These are phyloP conservation scores for Sindora glabra DNA, from an alignment of 306 rosid species.

Conservation along the genomic window DNA sequence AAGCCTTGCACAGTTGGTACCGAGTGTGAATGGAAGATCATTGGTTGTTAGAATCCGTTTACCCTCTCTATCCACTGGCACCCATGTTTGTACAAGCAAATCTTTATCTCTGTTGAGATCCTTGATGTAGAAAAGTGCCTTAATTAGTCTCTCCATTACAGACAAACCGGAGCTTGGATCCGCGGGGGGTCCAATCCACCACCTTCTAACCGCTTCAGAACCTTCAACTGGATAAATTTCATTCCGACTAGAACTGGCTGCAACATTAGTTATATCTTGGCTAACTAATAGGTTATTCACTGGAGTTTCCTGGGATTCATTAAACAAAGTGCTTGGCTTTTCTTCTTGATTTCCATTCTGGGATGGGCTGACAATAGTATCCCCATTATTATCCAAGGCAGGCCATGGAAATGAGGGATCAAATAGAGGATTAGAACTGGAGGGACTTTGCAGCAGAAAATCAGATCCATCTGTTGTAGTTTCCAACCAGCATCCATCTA, in stretches of 20 bases:
- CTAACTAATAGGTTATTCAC: background rate
- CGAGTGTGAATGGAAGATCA: conserved; percentile 54
- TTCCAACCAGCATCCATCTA: conserved; percentile 84
- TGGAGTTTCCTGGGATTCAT: conserved; percentile 19
- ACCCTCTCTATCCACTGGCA: conserved; percentile 61
- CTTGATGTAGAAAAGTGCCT: conserved; percentile 50
- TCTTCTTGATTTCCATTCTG: conserved; percentile 26
- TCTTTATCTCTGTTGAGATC: conserved; percentile 56
- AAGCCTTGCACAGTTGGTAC: conserved; percentile 46
- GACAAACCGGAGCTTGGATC: conserved; percentile 34
- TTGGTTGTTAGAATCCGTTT: conserved; percentile 50
- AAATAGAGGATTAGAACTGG: conserved; percentile 38
- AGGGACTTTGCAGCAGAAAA: conserved; percentile 40
- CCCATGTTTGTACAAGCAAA: conserved; percentile 81
- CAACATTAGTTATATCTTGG: conserved; percentile 20
- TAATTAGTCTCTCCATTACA: conserved; percentile 51
- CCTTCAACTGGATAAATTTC: conserved; percentile 28
- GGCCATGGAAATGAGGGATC: conserved; percentile 62
- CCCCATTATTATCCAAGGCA: conserved; percentile 27
- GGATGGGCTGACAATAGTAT: conserved; percentile 11
- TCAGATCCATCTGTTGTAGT: conserved; percentile 58
- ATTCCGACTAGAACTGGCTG: conserved; percentile 14
- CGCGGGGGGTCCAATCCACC: conserved; percentile 49
- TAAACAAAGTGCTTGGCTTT: background rate
- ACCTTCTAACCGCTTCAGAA: conserved; percentile 36